A percentile compares a stretch with the other conserved stretches of the same genome.
Conservation (phyloP, 2,329 filamentous ascomycete species). For the Aspergillus tanneri region DNA sequence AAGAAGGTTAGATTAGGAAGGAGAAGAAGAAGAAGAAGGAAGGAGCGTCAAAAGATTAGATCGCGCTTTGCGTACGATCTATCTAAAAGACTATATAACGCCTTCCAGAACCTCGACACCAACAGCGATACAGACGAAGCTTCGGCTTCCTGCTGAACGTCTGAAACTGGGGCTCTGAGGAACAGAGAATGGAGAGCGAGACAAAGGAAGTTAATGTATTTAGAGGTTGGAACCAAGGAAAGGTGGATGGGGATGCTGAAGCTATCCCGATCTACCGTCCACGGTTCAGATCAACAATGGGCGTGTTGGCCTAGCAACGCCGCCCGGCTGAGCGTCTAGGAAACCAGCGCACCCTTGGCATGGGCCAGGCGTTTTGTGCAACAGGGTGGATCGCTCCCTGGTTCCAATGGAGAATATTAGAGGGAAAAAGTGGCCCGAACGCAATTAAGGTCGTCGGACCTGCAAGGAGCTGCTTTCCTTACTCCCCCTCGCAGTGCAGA, state of each 20-base stretch:
- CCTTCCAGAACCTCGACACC: constrained; percentile 9
- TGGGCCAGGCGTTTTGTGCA: constrained; percentile 15
- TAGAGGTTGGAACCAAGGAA: constrained; percentile 32
- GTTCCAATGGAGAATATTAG: constrained; percentile 10
- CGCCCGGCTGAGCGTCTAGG: constrained; percentile 28
- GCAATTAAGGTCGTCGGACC: constrained; percentile 19
- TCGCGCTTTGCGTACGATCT: constrained; percentile 16
- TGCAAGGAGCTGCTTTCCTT: constrained; percentile 21
- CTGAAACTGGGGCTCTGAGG: constrained; percentile 12
- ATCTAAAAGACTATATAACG: constrained; percentile 12
- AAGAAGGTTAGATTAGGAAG: constrained; percentile 13
- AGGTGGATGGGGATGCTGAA: constrained; percentile 26
- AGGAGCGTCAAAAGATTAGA: constrained; percentile 10
- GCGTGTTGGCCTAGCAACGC: constrained; percentile 40
- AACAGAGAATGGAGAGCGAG: constrained; percentile 22
- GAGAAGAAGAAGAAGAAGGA: constrained; percentile 3
- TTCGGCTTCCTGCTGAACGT: constrained; percentile 10
- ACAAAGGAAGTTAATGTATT: constrained; percentile 30
- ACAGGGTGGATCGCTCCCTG: constrained; percentile 18
- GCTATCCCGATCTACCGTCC: constrained; percentile 35
- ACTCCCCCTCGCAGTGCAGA: constrained; percentile 13
- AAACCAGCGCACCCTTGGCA: constrained; percentile 31
- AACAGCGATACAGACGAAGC: constrained; percentile 8
- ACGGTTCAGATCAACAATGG: constrained; percentile 43
- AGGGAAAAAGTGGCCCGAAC: constrained; percentile 12